Conservation (phyloP, 176 grass and related monocot genomes). For the Ensete glaucum region DNA sequence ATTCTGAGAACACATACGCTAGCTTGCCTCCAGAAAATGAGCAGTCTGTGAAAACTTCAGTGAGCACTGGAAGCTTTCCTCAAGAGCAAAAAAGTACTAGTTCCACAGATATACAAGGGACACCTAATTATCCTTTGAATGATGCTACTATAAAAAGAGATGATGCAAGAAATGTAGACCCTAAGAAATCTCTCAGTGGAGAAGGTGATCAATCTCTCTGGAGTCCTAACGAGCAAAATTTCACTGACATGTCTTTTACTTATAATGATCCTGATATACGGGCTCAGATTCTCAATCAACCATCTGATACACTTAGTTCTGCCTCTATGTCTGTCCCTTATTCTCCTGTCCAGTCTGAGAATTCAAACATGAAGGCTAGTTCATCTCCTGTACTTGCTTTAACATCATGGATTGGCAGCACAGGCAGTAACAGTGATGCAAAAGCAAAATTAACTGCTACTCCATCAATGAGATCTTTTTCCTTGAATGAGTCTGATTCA, state of each 20-base stretch:
- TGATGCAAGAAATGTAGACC: conserved; percentile 26
- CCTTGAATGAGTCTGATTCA: conserved; percentile 51
- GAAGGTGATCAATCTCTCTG: conserved; percentile 42
- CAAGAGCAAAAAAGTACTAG: conserved; percentile 87
- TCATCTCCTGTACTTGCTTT: conserved; percentile 68
- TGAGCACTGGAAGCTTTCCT: conserved; percentile 61
- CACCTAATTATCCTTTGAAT: conserved; percentile 39
- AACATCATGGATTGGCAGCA: conserved; percentile 58
- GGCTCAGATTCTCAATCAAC: conserved; percentile 26
- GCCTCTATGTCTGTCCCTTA: conserved; percentile 56
- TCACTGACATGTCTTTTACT: conserved; percentile 2
- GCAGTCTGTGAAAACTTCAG: conserved; percentile 60
- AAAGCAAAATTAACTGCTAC: conserved; percentile 43
- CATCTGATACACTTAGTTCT: conserved; percentile 49
- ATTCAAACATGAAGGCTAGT: conserved; percentile 54
- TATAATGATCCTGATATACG: conserved; percentile 9
- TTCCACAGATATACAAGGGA: conserved; percentile 43
- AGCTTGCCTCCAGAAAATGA: conserved; percentile 65
- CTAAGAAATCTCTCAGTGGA: conserved; percentile 33
- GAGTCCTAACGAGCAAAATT: conserved; percentile 36
- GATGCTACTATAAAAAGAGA: conserved; percentile 46
- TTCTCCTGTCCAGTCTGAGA: conserved; percentile 77
- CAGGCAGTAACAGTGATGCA: conserved; percentile 40
- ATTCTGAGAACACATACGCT: conserved; percentile 64
- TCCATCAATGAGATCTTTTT: conserved; percentile 59